These are phyloP conservation scores for Schizochytrium sp. DNA, from an alignment of 108 stramenopile genomes.

Conservation along the genomic window DNA sequence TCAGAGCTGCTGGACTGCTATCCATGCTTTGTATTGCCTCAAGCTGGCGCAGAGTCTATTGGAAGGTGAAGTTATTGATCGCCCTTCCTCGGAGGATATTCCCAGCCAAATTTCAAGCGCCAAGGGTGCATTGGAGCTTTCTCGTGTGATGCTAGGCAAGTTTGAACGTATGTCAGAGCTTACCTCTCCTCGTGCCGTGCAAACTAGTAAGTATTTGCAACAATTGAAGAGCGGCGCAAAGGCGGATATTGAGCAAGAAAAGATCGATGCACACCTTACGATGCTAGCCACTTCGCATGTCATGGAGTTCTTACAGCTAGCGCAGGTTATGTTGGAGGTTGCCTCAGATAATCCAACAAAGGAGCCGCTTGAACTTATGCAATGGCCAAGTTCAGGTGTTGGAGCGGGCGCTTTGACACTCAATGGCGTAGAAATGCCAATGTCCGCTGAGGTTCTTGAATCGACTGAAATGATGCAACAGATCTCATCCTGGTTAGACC, in stretches of 20 bases:
- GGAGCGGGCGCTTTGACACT: background rate
- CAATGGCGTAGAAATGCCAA: slow-evolving; percentile 22
- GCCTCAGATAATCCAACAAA: background rate
- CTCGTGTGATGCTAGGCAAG: slow-evolving; percentile 9
- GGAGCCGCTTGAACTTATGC: background rate
- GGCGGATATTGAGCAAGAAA: background rate
- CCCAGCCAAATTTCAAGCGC: slow-evolving; percentile 34
- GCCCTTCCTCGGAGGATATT: background rate
- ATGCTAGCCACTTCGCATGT: slow-evolving; percentile 15
- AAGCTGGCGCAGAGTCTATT: slow-evolving; percentile 45
- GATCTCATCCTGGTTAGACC: slow-evolving; percentile 10
- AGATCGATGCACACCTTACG: background rate
- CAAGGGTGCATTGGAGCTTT: background rate
- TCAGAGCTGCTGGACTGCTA: background rate
- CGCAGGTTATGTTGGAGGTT: slow-evolving; percentile 7
- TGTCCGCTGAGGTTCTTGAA: background rate
- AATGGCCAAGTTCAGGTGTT: background rate
- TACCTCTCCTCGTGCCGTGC: slow-evolving; percentile 11
- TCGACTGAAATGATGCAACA: slow-evolving; percentile 20
- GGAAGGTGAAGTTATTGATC: background rate
- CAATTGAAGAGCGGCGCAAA: background rate
- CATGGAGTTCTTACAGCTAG: slow-evolving; percentile 4
- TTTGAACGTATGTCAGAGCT: slow-evolving; percentile 45
- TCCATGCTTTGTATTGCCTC: slow-evolving; percentile 36
- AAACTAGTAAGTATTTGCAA: background rate